Percentiles rank a stretch among this genome's conserved stretches.
Evolutionary conservation across 2,329 filamentous ascomycete genomes (phyloP).

Genomic region (Xylariales sp.): DNA sequence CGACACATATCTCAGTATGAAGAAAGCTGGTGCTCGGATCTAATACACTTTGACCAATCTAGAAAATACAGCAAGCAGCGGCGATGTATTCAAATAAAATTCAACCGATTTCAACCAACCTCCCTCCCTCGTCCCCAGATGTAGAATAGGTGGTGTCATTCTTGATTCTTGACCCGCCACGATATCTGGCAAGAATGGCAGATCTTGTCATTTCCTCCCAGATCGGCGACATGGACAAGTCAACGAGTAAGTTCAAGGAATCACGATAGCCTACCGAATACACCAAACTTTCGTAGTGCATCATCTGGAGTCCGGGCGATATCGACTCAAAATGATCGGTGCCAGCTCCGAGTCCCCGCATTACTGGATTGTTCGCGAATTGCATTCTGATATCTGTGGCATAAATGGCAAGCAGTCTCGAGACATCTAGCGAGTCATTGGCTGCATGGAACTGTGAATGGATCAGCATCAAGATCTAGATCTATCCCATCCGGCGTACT

Average conservation of each 20-base stretch:
- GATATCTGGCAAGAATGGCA: conserved; percentile 19
- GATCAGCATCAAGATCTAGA: conserved; percentile 10
- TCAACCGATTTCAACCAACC: conserved; percentile 11
- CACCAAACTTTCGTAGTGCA: conserved; percentile 18
- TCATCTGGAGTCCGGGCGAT: conserved; percentile 15
- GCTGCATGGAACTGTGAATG: conserved; percentile 13
- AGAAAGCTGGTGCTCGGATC: too few species aligned
- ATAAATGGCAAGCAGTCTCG: conserved; percentile 13
- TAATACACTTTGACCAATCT: too few species aligned
- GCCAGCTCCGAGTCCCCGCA: conserved; percentile 15
- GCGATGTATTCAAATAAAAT: conserved; percentile 17
- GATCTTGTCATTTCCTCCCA: conserved; percentile 16
- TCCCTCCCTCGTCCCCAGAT: conserved; percentile 14
- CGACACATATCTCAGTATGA: too few species aligned
- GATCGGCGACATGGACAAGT: conserved; percentile 9
- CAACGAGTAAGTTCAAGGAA: neutral
- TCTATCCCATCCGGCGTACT: too few species aligned
- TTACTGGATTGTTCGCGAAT: conserved; percentile 17
- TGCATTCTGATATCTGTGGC: conserved; percentile 15
- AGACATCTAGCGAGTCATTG: conserved; percentile 16
- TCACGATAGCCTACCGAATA: conserved; percentile 13
- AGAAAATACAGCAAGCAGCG: conserved; percentile 14
- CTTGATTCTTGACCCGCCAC: conserved; percentile 18
- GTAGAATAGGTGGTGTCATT: conserved; percentile 13
- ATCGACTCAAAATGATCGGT: conserved; percentile 11